phyloP scores from a whole-genome alignment of 2,329 filamentous ascomycete genomes.

The Pseudopyrenochaeta lycopersici region DNA sequence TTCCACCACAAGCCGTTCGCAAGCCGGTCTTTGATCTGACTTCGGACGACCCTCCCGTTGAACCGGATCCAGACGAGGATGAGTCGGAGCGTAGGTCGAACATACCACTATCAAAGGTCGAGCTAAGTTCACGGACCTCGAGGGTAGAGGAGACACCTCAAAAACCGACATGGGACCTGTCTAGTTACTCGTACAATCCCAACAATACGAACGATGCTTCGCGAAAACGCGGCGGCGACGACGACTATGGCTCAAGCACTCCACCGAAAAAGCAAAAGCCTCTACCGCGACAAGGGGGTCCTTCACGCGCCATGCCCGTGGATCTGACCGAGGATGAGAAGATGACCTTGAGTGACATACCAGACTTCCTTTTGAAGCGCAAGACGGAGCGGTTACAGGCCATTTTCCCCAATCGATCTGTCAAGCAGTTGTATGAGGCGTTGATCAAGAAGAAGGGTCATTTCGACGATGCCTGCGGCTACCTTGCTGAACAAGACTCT shows the following conservation, averaged over 20 bases:
- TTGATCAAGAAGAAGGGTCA: slow-evolving; percentile 61
- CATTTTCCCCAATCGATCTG: slow-evolving; percentile 58
- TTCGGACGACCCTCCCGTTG: slow-evolving; percentile 59
- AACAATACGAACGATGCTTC: slow-evolving; percentile 14
- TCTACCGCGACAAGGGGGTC: slow-evolving; percentile 22
- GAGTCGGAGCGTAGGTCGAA: slow-evolving; percentile 58
- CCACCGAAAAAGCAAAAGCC: slow-evolving; percentile 37
- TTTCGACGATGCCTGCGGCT: slow-evolving; percentile 60
- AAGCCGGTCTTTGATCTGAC: slow-evolving; percentile 51
- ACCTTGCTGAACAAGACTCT: slow-evolving; percentile 30
- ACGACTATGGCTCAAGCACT: slow-evolving; percentile 24
- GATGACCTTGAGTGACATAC: slow-evolving; percentile 37
- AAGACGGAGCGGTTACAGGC: slow-evolving; percentile 63
- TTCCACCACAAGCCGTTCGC: slow-evolving; percentile 55
- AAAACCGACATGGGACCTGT: slow-evolving; percentile 40
- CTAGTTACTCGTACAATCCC: slow-evolving; percentile 32
- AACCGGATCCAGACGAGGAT: slow-evolving; percentile 57
- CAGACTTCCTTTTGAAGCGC: slow-evolving; percentile 57
- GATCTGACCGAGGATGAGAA: slow-evolving; percentile 31
- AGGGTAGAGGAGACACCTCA: slow-evolving; percentile 47
- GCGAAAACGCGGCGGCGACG: slow-evolving; percentile 41
- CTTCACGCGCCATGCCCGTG: slow-evolving; percentile 39
- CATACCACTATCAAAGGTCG: slow-evolving; percentile 68
- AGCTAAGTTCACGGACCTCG: slow-evolving; percentile 29
- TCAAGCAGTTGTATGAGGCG: slow-evolving; percentile 60